These are phyloP conservation scores for Coix lacrymajobi DNA, from an alignment of 176 grass and related monocot species.

Conservation along the genomic window DNA sequence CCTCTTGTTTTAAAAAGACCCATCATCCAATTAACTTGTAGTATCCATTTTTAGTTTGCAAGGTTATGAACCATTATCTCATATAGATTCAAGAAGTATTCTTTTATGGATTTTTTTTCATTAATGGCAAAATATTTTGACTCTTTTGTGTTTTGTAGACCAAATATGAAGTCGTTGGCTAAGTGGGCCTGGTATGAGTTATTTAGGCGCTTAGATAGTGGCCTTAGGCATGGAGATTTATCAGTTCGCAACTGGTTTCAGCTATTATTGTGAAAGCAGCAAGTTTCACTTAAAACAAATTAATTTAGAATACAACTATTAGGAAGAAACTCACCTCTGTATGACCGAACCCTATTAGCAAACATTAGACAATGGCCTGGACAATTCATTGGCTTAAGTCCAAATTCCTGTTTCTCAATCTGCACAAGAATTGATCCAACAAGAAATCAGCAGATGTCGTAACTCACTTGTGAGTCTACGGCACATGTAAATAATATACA, in stretches of 20 bases:
- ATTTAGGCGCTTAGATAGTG: too few species aligned
- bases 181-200: too few species aligned
- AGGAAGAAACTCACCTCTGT: constrained; percentile 68
- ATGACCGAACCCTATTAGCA: constrained; percentile 83
- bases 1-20: not conserved
- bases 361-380: constrained; percentile 99
- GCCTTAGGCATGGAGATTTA: too few species aligned
- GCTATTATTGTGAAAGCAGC: not conserved
- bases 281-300: constrained; percentile 4
- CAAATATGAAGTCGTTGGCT: too few species aligned
- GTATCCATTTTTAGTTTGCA: not conserved
- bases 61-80: not conserved
- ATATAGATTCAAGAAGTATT: not conserved
- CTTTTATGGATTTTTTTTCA: not conserved
- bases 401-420: constrained; percentile 98
- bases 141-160: too few species aligned
- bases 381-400: constrained; percentile 99
- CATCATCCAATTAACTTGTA: not conserved
- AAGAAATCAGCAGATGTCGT: not conserved
- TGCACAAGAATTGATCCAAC: constrained; percentile 24
- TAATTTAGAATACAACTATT: constrained; percentile 9
- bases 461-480: not conserved
- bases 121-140: not conserved
- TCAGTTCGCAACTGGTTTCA: not conserved
- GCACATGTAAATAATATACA: not conserved